Evolutionary conservation across 2,329 filamentous ascomycete species (phyloP), one percentile per base, ranked within the genome.

Genomic region (Colletotrichum magnum): DNA sequence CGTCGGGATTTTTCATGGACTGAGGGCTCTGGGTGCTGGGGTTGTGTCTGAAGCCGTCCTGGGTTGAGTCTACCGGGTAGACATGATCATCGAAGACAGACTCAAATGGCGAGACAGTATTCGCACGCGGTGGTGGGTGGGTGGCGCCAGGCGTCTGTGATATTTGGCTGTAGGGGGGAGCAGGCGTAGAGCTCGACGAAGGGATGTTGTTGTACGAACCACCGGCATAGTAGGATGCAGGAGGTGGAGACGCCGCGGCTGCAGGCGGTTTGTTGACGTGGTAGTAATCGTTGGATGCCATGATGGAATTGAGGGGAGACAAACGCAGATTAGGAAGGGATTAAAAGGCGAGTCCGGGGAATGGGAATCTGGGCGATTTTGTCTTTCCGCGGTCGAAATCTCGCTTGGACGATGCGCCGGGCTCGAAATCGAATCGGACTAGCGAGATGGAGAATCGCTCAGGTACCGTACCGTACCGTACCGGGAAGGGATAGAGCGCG

Each of bases 261-360:
- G 78, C 76, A 71, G 76, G 75, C 74, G 74, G 78, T 69, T 80
- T 77, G 73, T 85, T 84, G 80, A 74, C 76, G 68, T 80, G 73
- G 73, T 93, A 93, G 81, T 93, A 93, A 74, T 92, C 88, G 82
- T 90, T 87, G 72, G 88, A 84, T 52, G 89, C 86, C 90, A 92
- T 91, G 74, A 61, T 83, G 69, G 63, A 71, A 41, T 52, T 61
- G 12, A 24, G n/a, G 53, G n/a, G 41, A 59, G 45, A 57, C 28
- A 39, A 47, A 36, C 15, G 24, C 43, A 47, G 28, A 56, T 28
- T 26, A 47, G 52, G 43, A 68, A 47, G 45, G 65, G 56, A 64
- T 58, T 43, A 56, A 10, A 6, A 36, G 50, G 32, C 51, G 15
- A 47, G 66, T 21, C 54, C 45, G 47, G 26, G 48, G 64, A 65